Evolutionary conservation across 768 basidiomycete genomes (phyloP), one percentile per base, ranked within the genome.

Genomic region (Lentinula raphanica): DNA sequence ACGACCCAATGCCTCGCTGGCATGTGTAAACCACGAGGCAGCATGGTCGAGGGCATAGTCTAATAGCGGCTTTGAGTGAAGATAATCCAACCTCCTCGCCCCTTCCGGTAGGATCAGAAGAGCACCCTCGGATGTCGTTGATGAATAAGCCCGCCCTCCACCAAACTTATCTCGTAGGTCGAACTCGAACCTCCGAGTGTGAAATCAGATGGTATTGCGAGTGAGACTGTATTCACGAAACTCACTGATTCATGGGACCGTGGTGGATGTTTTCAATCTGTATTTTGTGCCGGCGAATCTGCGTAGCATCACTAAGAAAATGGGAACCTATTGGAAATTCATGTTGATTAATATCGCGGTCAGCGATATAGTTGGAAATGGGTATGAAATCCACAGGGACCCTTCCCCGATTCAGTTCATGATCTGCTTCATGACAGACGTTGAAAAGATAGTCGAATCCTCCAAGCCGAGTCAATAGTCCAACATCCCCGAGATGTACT

Each of bases 391-490:
- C 28, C 17, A 15, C 28, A 31, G 55, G 55, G 23, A 48, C 45
- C 15, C 55, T 9, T 3, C 40, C 40, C 1, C 3, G 11, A 45
- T 56, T 56, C 6, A 56, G 9, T 32, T 40, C 23, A 31, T 56
- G 39, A 27, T 28, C 55, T 42, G 40, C 21, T 13, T 11, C 19
- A 28, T 27, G 55, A 27, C 55, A 56, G 11, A 44, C 29, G 21
- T 48, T 56, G 40, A 56, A 56, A 25, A 56, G 31, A n/a, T 23
- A 56, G 32, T 56, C 55, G 35, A 56, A 45, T 12, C 42, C 45
- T 36, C 55, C 55, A 23, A 19, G 5, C 19, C 46, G 27, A 17
- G n/a, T 56, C 8, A 56, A 13, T 8, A 56, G 29, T 23, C 40
- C 55, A 44, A 56, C n/a, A 40, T 56, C 55, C 21, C 55, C 55